Conservation (phyloP, 306 rosid genomes). For the Cucurbita maxima region DNA sequence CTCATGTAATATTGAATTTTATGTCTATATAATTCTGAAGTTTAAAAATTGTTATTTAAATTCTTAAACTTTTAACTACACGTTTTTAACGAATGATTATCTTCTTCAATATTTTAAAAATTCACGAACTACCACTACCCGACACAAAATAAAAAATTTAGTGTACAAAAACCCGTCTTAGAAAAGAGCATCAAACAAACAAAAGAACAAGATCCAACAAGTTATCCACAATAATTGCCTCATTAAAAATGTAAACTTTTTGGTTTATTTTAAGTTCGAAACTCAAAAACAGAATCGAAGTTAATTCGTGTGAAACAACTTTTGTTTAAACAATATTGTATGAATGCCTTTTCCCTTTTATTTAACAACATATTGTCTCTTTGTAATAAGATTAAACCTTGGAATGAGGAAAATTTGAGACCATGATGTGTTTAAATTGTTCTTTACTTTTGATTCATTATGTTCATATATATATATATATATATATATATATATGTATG, state of each 20-base stretch:
- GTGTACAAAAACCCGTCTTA: neutral
- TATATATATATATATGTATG: neutral
- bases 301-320: neutral
- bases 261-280: neutral
- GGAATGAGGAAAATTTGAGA: slow-evolving; percentile 6
- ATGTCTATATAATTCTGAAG: too few species aligned
- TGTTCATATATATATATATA: neutral
- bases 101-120: too few species aligned
- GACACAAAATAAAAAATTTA: too few species aligned
- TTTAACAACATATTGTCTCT: neutral
- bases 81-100: too few species aligned
- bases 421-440: neutral
- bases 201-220: neutral
- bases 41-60: too few species aligned
- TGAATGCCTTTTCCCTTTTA: neutral
- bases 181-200: neutral
- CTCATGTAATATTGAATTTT: too few species aligned
- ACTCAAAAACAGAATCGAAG: neutral
- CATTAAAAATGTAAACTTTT: neutral
- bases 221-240: neutral
- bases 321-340: neutral
- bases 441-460: neutral
- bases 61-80: too few species aligned
- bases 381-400: neutral
- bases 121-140: too few species aligned